Evolutionary conservation across 1,284 basidiomycete genomes (phyloP).

Genomic region (Coniophora puteana): DNA sequence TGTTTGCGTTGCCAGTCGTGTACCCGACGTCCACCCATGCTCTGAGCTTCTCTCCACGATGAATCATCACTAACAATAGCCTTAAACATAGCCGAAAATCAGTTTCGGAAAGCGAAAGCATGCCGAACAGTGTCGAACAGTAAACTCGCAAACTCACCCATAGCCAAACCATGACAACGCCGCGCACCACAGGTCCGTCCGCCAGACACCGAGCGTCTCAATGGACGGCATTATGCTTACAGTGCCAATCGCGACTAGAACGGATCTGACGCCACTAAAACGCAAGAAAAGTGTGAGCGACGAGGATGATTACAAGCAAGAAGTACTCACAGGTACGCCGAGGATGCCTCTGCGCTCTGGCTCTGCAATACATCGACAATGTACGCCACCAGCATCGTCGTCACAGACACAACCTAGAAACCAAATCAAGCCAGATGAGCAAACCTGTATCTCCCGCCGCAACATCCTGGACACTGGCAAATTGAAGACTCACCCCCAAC

Average conservation of each 20-base stretch:
- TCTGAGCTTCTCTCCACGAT: slow-evolving; percentile 37
- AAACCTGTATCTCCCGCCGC: neutral
- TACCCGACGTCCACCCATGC: slow-evolving; percentile 39
- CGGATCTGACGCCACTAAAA: slow-evolving; percentile 35
- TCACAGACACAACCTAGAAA: slow-evolving; percentile 15
- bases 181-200: slow-evolving; percentile 42
- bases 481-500: slow-evolving; percentile 17
- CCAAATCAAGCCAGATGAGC: neutral
- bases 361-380: slow-evolving; percentile 15
- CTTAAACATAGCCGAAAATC: slow-evolving; percentile 19
- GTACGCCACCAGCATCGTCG: slow-evolving; percentile 13
- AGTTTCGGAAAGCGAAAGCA: neutral
- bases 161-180: slow-evolving; percentile 37
- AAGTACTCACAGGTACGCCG: slow-evolving; percentile 10
- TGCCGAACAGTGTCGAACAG: too few relatives aligned
- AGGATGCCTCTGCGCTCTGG: slow-evolving; percentile 18
- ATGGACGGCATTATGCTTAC: slow-evolving; percentile 39
- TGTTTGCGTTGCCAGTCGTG: neutral
- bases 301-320: neutral
- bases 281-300: neutral
- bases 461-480: neutral
- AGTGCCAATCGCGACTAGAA: slow-evolving; percentile 17
- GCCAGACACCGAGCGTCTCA: slow-evolving; percentile 43
- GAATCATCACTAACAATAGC: slow-evolving; percentile 30
- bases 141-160: slow-evolving; percentile 24